Base-by-base conservation (phyloP, 2,329 filamentous ascomycete species). In the Chaetomium sp. region DNA sequence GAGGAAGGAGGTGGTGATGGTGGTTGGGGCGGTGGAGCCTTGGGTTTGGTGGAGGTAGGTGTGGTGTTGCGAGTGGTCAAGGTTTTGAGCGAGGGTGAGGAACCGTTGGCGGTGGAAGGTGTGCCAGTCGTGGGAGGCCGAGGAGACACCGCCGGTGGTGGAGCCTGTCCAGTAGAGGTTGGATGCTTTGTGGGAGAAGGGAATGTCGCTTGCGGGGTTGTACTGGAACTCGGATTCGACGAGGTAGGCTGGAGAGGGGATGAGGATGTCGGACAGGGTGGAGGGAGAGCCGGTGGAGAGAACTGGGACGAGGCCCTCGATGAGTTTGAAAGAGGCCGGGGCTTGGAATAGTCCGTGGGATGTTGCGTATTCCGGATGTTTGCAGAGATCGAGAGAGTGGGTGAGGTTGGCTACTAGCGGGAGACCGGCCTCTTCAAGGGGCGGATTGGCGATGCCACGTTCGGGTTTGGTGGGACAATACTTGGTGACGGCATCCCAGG, bases 101-200 rank as follows among this genome's bases (percentile, higher is more conserved):
- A 77, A 72, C 57, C 77, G 64, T 61, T 81, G 77, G 1, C 80
- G 72, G 19, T 82, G 79, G 42, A 70, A 74, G 1, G 65, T 49
- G 1, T 58, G 59, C 77, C 77, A 80, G 0, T 64, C 53, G 1
- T 43, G 44, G 37, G 5, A 9, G n/a, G 38, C 3, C 0, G 59
- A 57, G 0, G 66, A 68, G 41, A 68, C 74, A 0, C 73, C 78
- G 2, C 80, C 81, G 0, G 80, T 82, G 0, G 73, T 80, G 0
- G 76, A 79, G 0, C 81, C 81, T 0, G 76, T 74, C 81, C 81
- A 84, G 64, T 83, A 84, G 0, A 83, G 62, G 2, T 73, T 74
- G 38, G 77, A 74, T 1, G 60, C 60, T 61, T 84, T 85, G 5
- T 69, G 47, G 0, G 75, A 65, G 79, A 79, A 84, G 0, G 67